Base-by-base conservation (phyloP, 2,329 filamentous ascomycete species). In the Cadophora sp. region DNA sequence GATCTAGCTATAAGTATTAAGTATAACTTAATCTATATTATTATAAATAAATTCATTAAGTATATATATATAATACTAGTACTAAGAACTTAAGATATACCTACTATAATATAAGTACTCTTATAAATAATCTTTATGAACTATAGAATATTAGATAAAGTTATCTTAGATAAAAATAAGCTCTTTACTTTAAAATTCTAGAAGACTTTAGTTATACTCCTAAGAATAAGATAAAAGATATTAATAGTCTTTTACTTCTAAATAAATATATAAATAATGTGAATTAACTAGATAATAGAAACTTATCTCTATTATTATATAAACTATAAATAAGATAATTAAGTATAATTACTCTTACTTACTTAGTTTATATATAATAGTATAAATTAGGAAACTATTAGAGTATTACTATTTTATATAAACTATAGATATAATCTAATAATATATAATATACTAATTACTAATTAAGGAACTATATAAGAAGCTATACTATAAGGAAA, bases 141-240 rank as follows among this genome's bases (percentile, higher is more conserved):
- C n/a, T 24, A 70, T 53, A 27, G 50, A 11, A 43, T 62, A 14
- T 53, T 64, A 68, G 34, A 67, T 37, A 56, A 70, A 51, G 61
- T 70, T 37, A 68, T 70, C 31, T 68, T 31, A 37, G 61, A 70
- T 24, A 60, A 40, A 68, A 59, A 70, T 29, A 68, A 66, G 58
- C 60, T 70, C 26, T 70, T 70, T 34, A 70, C 64, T 1, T 67
- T 3, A 3, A 67, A 67, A 34, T 71, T 71, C 55, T 71, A 31
- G 62, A 40, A 9, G 8, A 37, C 53, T 2, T 24, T 69, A 34
- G 51, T 51, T 12, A 19, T 53, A 14, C 16, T 51, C 29, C 19
- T 71, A 29, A 40, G 46, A 24, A 69, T 61, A 14, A 61, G 67
- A 40, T 4, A 55, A 11, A 69, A 68, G 26, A 48, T 70, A 34